Conservation (phyloP, 2,329 filamentous ascomycete genomes). For the Plenodomus lindquistii region DNA sequence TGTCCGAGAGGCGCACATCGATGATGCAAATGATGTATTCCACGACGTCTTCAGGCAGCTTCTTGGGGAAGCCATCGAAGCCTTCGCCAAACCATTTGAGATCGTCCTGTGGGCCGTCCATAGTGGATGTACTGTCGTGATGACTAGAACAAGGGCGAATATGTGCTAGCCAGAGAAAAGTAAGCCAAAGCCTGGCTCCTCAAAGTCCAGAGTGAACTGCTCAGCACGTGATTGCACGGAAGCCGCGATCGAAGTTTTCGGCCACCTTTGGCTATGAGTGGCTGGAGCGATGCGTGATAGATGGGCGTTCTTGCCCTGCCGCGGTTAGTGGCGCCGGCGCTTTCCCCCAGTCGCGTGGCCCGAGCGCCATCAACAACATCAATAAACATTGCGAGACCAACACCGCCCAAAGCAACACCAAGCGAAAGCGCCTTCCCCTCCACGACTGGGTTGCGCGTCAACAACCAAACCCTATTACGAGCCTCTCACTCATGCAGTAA, state of each 20-base stretch:
- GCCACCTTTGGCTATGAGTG: conserved; percentile 28
- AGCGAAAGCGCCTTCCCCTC: conserved; percentile 5
- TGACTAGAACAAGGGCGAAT: no score
- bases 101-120: conserved; percentile 54
- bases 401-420: conserved; percentile 26
- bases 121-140: conserved; percentile 10
- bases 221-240: not conserved
- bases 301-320: conserved; percentile 10
- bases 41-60: conserved; percentile 79
- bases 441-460: conserved; percentile 18
- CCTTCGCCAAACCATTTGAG: conserved; percentile 69
- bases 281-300: conserved; percentile 13
- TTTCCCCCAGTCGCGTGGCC: conserved; percentile 8
- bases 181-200: no score
- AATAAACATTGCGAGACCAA: conserved; percentile 26
- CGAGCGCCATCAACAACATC: conserved; percentile 15
- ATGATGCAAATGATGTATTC: conserved; percentile 82
- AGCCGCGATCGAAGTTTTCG: conserved; percentile 8
- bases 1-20: conserved; percentile 57
- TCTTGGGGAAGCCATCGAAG: conserved; percentile 67
- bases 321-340: conserved; percentile 13
- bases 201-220: not conserved
- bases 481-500: conserved; percentile 37
- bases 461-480: conserved; percentile 14
- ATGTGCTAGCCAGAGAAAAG: no score